Conservation (phyloP, 495 filamentous ascomycete genomes). For the Aspergillus baeticus region DNA sequence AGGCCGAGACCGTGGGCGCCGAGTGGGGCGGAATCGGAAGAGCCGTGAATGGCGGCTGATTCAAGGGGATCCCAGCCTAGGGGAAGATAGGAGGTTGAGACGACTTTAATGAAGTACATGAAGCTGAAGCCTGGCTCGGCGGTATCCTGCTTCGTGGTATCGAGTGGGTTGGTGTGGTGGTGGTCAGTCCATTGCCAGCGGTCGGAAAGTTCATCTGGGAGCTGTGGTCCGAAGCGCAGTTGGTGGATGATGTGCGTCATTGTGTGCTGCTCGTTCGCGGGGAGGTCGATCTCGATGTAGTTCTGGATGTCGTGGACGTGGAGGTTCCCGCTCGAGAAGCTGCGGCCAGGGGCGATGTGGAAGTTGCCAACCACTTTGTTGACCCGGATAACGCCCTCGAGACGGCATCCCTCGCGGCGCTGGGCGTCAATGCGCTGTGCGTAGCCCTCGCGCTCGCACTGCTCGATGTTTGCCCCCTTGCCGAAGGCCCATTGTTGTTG, state of each 20-base stretch:
- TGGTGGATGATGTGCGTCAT: conserved; percentile 90
- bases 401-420: conserved; percentile 87
- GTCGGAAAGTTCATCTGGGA: conserved; percentile 68
- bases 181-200: conserved; percentile 83
- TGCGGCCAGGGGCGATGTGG: conserved; percentile 93
- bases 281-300: conserved; percentile 64
- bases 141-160: conserved; percentile 73
- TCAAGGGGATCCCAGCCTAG: conserved; percentile 69
- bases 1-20: conserved; percentile 59
- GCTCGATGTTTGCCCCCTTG: conserved; percentile 86
- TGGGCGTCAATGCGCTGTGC: conserved; percentile 80
- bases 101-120: conserved; percentile 99
- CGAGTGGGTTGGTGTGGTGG: conserved; percentile 91
- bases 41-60: conserved; percentile 44
- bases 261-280: conserved; percentile 65
- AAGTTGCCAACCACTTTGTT: conserved; percentile 99
- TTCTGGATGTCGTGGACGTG: conserved; percentile 97
- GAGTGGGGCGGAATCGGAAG: conserved; percentile 52
- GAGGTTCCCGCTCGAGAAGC: conserved; percentile 91
- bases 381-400: conserved; percentile 88
- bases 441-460: conserved; percentile 95
- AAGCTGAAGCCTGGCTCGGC: conserved; percentile 85
- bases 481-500: conserved; percentile 88
- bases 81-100: conserved; percentile 90
- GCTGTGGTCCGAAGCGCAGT: conserved; percentile 89